phyloP scores from a whole-genome alignment of 139 green algal genomes.

The Chlamydomonas incerta region DNA sequence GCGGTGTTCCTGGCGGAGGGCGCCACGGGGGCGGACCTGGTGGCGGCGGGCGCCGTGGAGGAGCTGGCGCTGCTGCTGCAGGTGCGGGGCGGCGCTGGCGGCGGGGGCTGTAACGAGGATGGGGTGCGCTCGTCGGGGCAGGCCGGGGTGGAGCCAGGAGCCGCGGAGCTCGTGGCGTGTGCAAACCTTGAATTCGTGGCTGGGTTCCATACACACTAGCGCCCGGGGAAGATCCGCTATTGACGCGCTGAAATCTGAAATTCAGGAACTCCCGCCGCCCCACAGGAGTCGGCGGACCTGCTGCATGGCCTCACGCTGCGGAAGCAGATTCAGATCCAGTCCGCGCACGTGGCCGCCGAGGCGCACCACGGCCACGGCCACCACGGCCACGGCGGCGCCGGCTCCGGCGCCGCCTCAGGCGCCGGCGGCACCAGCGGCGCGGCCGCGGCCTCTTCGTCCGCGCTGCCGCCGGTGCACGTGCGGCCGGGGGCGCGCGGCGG shows the following conservation, averaged over 20 bases:
- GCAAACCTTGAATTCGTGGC: too few species aligned
- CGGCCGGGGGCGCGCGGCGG: not conserved
- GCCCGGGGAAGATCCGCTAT: too few species aligned
- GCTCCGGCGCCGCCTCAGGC: not conserved
- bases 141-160: too few species aligned
- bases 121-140: too few species aligned
- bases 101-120: too few species aligned
- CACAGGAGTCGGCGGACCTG: conserved; percentile 47
- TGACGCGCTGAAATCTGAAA: too few species aligned
- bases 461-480: conserved; percentile 10
- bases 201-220: too few species aligned
- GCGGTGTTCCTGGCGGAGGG: conserved; percentile 24
- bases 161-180: too few species aligned
- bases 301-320: conserved; percentile 55
- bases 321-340: conserved; percentile 50
- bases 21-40: conserved; percentile 2
- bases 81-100: too few species aligned
- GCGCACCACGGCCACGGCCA: not conserved
- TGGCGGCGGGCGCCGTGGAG: conserved; percentile 27
- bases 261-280: too few species aligned
- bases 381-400: not conserved
- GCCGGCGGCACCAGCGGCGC: too few species aligned
- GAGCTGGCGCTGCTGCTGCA: conserved; percentile 44
- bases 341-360: not conserved
- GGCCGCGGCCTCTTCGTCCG: not conserved